Conservation (phyloP, 2,329 filamentous ascomycete species). For the Colletotrichum chlorophyti region DNA sequence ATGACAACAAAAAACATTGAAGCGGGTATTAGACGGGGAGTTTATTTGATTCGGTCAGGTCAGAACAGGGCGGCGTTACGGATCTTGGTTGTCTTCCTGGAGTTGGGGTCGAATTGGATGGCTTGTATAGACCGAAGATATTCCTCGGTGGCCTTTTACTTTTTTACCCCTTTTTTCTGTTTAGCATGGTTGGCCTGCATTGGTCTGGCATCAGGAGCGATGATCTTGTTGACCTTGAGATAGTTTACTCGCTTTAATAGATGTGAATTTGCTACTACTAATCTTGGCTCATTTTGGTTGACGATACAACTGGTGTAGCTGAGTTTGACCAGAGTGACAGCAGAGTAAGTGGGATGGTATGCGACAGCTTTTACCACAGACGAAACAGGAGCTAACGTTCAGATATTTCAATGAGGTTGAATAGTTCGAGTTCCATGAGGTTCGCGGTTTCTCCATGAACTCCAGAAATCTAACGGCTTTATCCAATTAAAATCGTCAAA, state of each 20-base stretch:
- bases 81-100: not conserved
- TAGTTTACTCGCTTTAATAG: constrained; percentile 16
- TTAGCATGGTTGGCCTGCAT: constrained; percentile 10
- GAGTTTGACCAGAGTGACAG: no score
- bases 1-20: constrained; percentile 9
- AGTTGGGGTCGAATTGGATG: not conserved
- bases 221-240: not conserved
- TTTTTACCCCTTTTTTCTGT: no score
- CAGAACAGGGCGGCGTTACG: constrained; percentile 6
- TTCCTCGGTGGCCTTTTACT: constrained; percentile 2
- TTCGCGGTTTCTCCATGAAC: constrained; percentile 25
- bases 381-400: no score
- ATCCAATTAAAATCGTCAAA: constrained; percentile 25
- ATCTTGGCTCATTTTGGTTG: not conserved
- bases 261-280: constrained; percentile 1
- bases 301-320: not conserved
- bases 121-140: constrained; percentile 21
- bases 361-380: no score
- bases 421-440: constrained; percentile 6
- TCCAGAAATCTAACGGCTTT: constrained; percentile 16
- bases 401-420: not conserved
- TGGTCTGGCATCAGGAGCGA: not conserved
- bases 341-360: no score
- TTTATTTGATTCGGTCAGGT: constrained; percentile 1
- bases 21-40: constrained; percentile 17